Evolutionary conservation across 2,329 filamentous ascomycete species (phyloP).

Genomic region (Arthrobotrys sinensis): DNA sequence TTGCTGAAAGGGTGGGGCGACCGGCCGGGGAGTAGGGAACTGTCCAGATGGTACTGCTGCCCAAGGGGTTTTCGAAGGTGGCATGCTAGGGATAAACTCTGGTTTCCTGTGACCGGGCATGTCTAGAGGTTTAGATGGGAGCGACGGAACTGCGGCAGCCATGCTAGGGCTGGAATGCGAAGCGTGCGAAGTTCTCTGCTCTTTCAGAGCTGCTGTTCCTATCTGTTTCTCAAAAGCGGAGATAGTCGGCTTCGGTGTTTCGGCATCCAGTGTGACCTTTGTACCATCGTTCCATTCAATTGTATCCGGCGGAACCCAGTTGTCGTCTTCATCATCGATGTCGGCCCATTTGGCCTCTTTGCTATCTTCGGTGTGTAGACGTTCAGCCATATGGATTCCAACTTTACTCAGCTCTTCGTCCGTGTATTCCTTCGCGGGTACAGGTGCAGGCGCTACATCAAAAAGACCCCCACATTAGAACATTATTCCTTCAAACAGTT

Average conservation of each 20-base stretch:
- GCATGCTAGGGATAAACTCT: constrained; percentile 48
- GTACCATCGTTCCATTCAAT: constrained; percentile 92
- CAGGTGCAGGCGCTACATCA: constrained; percentile 73
- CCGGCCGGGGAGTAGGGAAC: constrained; percentile 41
- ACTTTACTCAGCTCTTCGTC: constrained; percentile 90
- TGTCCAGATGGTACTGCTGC: constrained; percentile 48
- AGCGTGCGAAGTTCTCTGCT: constrained; percentile 61
- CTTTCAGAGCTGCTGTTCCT: constrained; percentile 59
- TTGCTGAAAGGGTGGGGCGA: constrained; percentile 27
- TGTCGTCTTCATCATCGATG: constrained; percentile 89
- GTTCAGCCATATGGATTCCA: constrained; percentile 86
- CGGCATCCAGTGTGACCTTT: constrained; percentile 81
- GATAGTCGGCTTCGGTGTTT: constrained; percentile 69
- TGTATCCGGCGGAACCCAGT: constrained; percentile 82
- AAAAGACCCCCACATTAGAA: not conserved
- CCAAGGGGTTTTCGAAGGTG: constrained; percentile 57
- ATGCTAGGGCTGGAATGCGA: constrained; percentile 63
- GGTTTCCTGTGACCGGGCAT: constrained; percentile 43
- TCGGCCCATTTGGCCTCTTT: constrained; percentile 90
- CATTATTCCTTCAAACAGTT: constrained; percentile 6
- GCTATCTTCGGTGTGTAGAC: constrained; percentile 80
- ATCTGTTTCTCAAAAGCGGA: constrained; percentile 60
- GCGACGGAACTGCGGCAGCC: constrained; percentile 26
- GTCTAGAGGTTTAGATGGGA: constrained; percentile 37
- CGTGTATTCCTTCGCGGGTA: constrained; percentile 82